Conservation (phyloP, 352 stramenopile genomes). For the Globisporangium solare region DNA sequence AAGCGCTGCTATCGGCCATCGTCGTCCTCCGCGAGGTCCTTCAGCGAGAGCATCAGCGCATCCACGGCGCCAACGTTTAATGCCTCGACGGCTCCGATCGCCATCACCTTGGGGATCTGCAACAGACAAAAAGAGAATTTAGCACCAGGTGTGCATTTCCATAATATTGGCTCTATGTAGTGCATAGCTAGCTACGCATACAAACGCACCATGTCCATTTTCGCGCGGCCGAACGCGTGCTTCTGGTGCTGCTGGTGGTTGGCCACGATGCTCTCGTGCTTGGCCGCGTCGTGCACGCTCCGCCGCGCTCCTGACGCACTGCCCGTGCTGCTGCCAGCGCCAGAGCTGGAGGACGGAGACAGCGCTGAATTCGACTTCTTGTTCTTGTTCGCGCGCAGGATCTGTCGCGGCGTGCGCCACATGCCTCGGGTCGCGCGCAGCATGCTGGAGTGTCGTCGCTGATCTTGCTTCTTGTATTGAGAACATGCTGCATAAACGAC, state of each 20-base stretch:
- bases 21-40: constrained; percentile 52
- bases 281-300: constrained; percentile 6
- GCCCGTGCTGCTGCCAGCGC: not conserved
- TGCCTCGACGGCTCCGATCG: constrained; percentile 23
- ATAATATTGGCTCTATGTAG: too few relatives aligned
- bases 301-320: constrained; percentile 13
- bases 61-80: constrained; percentile 38
- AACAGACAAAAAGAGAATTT: constrained; percentile 2
- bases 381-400: constrained; percentile 34
- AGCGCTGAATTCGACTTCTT: constrained; percentile 14
- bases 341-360: not conserved
- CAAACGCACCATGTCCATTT: constrained; percentile 32
- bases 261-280: constrained; percentile 41
- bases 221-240: constrained; percentile 42
- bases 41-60: constrained; percentile 32
- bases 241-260: constrained; percentile 44
- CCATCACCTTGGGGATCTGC: constrained; percentile 44
- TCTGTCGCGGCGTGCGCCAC: constrained; percentile 53
- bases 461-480: not conserved
- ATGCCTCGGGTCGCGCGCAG: constrained; percentile 39
- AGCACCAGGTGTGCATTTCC: too few relatives aligned
- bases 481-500: too few relatives aligned
- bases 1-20: constrained; percentile 60
- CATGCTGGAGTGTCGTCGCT: constrained; percentile 26
- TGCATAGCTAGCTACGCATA: not conserved